Base-by-base conservation (phyloP, 2,329 filamentous ascomycete species). In the Exophiala sideris region DNA sequence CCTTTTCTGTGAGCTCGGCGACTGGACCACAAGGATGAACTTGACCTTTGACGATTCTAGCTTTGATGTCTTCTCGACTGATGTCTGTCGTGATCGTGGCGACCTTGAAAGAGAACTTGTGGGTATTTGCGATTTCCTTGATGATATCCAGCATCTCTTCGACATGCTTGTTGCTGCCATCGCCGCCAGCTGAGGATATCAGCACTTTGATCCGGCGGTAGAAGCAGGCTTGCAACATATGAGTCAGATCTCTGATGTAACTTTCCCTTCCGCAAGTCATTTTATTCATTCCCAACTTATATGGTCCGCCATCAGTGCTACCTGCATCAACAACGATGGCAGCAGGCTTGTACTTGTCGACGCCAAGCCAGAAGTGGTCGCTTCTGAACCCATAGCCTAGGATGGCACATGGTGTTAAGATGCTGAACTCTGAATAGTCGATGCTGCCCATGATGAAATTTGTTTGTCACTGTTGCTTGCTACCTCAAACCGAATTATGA, bases 161-260 rank as follows among this genome's bases (percentile, higher is more conserved):
- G 0, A 79, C 74, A 54, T 79, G 75, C 1, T 68, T 68, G 36
- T 77, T 69, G 3, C 68, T 72, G 0, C 78, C 78, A 58, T 77
- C 76, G 0, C 78, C 78, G 0, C 77, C 78, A 0, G 70, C 75
- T 1, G 76, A 78, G 3, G 69, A 65, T 44, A 78, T 72, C 2
- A 79, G 64, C 0, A 79, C 52, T 0, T 72, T 71, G 0, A 76
- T 67, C 3, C 62, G 65, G 42, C 69, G 71, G 0, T 62, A 55
- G 14, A 69, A 62, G 0, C 67, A 67, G 0, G 72, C 65, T 38
- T 60, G 57, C 1, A 78, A 57, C 1, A 78, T 50, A 34, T 71
- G 73, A 36, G 48, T 60, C 1, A 79, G 64, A 53, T 80, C 78
- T 8, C 71, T 66, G 0, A 65, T 51, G 47, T 80, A 80, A 0